phyloP scores from a whole-genome alignment of 441 rosid genomes.

The Populus trichocarpa region DNA sequence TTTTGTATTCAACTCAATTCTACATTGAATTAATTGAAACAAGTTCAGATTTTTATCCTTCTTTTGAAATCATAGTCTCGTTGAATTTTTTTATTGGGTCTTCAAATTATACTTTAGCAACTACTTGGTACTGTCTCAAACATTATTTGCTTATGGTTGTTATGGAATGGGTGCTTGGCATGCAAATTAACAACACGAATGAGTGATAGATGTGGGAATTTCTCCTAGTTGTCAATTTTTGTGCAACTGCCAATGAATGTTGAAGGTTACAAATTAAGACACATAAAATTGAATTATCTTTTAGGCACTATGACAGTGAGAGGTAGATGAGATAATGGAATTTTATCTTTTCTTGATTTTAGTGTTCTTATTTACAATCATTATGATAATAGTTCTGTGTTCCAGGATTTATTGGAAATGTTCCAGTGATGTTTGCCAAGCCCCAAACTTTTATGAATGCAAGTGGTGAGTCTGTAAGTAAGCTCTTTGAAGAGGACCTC shows the following conservation, averaged over 20 bases:
- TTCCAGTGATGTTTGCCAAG: conserved; percentile 88
- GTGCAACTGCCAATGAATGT: neutral
- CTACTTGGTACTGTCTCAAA: neutral
- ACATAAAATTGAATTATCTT: too few relatives aligned
- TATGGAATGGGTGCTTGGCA: neutral
- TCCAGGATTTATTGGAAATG: conserved; percentile 70
- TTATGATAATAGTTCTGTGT: conserved; percentile 3
- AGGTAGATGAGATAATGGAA: neutral
- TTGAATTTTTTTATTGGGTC: neutral
- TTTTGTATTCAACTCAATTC: neutral
- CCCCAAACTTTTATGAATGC: conserved; percentile 95
- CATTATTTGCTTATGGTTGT: neutral
- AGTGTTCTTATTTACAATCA: neutral
- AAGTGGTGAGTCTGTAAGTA: conserved; percentile 98
- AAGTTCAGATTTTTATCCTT: neutral
- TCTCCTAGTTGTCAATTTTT: neutral
- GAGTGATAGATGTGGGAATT: neutral
- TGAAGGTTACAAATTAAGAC: neutral
- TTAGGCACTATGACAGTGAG: neutral
- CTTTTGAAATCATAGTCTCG: neutral
- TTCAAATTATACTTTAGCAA: neutral
- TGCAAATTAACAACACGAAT: neutral
- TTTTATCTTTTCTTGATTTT: neutral
- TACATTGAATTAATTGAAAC: neutral
- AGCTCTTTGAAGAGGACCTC: conserved; percentile 30